These are phyloP conservation scores for Clarireedia homoeocarpa DNA, from an alignment of 2,329 filamentous ascomycete species.

Conservation along the genomic window DNA sequence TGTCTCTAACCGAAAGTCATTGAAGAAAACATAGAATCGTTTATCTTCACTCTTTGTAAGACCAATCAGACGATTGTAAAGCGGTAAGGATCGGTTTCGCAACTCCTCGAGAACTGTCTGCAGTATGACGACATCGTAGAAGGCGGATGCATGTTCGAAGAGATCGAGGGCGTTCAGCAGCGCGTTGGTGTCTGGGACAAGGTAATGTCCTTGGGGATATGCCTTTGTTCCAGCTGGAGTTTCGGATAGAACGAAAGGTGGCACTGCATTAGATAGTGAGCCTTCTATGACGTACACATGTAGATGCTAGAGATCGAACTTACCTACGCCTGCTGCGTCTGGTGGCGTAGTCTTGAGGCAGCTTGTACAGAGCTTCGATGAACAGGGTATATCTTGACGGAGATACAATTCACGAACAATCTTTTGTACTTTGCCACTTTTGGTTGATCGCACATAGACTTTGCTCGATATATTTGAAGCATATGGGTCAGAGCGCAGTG, in stretches of 20 bases:
- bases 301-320: constrained; percentile 21
- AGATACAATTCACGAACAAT: constrained; percentile 96
- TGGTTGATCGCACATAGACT: constrained; percentile 88
- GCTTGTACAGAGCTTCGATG: constrained; percentile 73
- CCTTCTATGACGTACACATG: background rate
- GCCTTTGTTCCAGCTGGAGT: constrained; percentile 75
- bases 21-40: constrained; percentile 98
- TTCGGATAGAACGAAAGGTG: constrained; percentile 82
- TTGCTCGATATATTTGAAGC: constrained; percentile 84
- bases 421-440: constrained; percentile 96
- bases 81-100: constrained; percentile 82
- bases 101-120: constrained; percentile 96
- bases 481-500: constrained; percentile 42
- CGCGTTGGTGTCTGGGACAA: constrained; percentile 93
- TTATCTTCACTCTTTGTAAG: constrained; percentile 95
- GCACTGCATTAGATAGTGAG: constrained; percentile 40
- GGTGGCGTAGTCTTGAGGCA: constrained; percentile 70
- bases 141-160: constrained; percentile 84
- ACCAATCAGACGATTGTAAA: constrained; percentile 88
- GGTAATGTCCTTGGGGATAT: constrained; percentile 84
- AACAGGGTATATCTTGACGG: constrained; percentile 94
- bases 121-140: constrained; percentile 93
- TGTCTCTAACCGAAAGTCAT: constrained; percentile 92
- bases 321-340: constrained; percentile 72
- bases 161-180: constrained; percentile 94